Evolutionary conservation across 257 asterid species (phyloP), one percentile per base, ranked within the genome.

Genomic region (Solanum ahanhuiri): DNA sequence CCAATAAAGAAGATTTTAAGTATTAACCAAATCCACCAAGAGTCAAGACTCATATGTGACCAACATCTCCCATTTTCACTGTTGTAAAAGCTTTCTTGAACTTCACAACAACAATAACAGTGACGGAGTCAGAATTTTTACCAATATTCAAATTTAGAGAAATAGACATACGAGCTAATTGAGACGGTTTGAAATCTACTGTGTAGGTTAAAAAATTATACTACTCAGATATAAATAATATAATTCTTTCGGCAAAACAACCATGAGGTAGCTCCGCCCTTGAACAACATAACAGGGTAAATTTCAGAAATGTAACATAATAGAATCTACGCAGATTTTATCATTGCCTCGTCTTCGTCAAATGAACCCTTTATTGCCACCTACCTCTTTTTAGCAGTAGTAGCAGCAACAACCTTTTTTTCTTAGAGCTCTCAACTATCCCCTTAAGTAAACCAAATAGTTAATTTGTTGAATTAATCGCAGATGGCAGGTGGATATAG

Each of bases 401-500:
- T 0, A 33, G 81, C 51, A 20, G 17, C 81, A 72, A 0, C 31
- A 51, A 1, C 22, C 5, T 34, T 18, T 20, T 25, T 34, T 35
- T 2, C 41, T 15, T 73, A 10, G 54, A 73, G 22, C 54, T 73
- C 33, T 11, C 2, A 33, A 0, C 79, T 31, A 39, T 33, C 8
- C 20, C 48, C 25, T 51, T 51, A 17, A 51, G n/a, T 51, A 51
- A 51, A 54, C 81, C 81, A 34, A 64, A 23, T 25, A 66, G 35
- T 66, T 66, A 28, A 66, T 66, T 66, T 66, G 35, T 67, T 67
- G 75, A 67, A 14, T 67, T 67, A 67, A 12, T 67, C 17, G 9
- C 8, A 67, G n/a, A 67, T 91, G 94, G 93, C 94, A 57, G 90
- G 93, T 43, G 95, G 92, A 17, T 93, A 91, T 73, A 91, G 95